A percentile compares a stretch with the other conserved stretches of the same genome.
Evolutionary conservation across 768 basidiomycete genomes (phyloP).

Genomic region (Suillus spraguei): DNA sequence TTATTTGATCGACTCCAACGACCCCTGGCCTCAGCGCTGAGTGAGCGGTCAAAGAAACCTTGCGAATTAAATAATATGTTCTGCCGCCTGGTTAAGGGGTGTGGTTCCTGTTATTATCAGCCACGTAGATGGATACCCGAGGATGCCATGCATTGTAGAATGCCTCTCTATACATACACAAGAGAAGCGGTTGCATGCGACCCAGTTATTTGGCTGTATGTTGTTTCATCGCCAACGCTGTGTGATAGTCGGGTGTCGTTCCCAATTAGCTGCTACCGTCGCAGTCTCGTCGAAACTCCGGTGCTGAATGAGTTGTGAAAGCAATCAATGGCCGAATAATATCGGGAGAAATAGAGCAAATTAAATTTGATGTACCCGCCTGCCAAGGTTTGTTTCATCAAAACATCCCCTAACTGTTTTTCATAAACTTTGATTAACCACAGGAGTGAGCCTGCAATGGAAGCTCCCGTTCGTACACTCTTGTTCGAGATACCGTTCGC

Average conservation of each 20-base stretch:
- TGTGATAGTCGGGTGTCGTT: neutral
- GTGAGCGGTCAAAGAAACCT: neutral
- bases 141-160: neutral
- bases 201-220: neutral
- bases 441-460: neutral
- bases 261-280: neutral
- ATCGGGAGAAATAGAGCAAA: neutral
- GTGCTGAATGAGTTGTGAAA: neutral
- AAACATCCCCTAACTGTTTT: neutral
- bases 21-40: neutral
- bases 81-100: neutral
- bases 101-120: neutral
- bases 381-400: neutral
- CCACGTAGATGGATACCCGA: neutral
- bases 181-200: neutral
- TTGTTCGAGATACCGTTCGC: neutral
- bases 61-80: neutral
- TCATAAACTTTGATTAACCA: neutral
- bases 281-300: neutral
- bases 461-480: neutral
- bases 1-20: neutral
- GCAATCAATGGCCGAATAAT: neutral
- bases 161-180: neutral
- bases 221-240: neutral
- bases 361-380: neutral